Evolutionary conservation across 2,329 filamentous ascomycete genomes (phyloP).

Genomic region (Trichophyton mentagrophytes): DNA sequence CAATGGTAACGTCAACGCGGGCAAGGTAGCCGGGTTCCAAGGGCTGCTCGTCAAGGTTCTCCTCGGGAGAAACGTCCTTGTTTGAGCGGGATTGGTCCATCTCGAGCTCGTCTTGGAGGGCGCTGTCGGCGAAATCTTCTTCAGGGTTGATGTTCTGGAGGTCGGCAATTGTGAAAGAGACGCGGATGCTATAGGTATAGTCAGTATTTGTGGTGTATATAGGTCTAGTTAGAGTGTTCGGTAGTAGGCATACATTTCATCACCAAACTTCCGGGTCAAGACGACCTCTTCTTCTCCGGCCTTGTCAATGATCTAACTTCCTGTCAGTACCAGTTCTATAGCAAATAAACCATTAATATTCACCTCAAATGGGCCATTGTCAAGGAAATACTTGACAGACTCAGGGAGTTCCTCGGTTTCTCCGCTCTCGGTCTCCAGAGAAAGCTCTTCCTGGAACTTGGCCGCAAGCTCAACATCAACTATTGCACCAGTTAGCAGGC

Average conservation of each 20-base stretch:
- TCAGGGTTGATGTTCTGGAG: constrained; percentile 54
- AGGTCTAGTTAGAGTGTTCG: background rate
- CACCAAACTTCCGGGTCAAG: constrained; percentile 67
- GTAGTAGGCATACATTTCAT: constrained; percentile 59
- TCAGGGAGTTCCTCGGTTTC: constrained; percentile 57
- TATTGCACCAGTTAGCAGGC: constrained; percentile 14
- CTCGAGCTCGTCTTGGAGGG: constrained; percentile 44
- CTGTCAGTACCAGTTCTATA: constrained; percentile 1
- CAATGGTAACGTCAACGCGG: constrained; percentile 72
- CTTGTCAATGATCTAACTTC: constrained; percentile 51
- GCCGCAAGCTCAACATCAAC: constrained; percentile 67
- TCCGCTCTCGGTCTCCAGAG: constrained; percentile 72
- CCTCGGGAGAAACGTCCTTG: constrained; percentile 45
- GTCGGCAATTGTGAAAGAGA: constrained; percentile 76
- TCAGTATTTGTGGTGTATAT: background rate
- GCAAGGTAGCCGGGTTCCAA: constrained; percentile 57
- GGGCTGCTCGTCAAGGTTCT: constrained; percentile 38
- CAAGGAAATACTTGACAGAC: constrained; percentile 75
- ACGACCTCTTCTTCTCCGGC: constrained; percentile 78
- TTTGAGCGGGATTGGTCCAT: constrained; percentile 44
- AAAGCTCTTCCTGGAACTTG: constrained; percentile 74
- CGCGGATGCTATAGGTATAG: constrained; percentile 47
- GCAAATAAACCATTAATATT: constrained; percentile 2
- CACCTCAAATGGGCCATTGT: constrained; percentile 73
- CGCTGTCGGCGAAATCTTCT: constrained; percentile 43